Conservation (phyloP, 805 yeast genomes). For the Suhomyces kilbournensis region DNA sequence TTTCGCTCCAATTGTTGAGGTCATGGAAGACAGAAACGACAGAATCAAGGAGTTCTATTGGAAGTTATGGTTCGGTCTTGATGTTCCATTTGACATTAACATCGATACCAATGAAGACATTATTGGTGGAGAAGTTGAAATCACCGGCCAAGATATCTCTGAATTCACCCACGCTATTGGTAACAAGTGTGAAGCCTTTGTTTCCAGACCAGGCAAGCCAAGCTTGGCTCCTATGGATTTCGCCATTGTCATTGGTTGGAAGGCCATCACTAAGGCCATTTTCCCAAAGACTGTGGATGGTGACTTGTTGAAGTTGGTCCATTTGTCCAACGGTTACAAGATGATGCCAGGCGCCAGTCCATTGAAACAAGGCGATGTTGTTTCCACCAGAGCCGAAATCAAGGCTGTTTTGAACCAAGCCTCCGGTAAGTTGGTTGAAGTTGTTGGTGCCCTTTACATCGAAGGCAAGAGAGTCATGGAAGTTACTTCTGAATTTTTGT, state of each 20-base stretch:
- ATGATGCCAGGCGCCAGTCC: conserved; percentile 92
- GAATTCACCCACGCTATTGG: conserved; percentile 97
- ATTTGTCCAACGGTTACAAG: conserved; percentile 89
- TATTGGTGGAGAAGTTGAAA: conserved; percentile 63
- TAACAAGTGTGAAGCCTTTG: conserved; percentile 94
- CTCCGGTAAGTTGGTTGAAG: conserved; percentile 94
- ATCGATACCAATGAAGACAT: conserved; percentile 71
- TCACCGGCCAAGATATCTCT: conserved; percentile 74
- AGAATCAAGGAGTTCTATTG: conserved; percentile 96
- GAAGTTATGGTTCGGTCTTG: conserved; percentile 88
- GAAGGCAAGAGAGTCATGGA: conserved; percentile 83
- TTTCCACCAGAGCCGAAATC: conserved; percentile 78
- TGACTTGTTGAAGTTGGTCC: conserved; percentile 90
- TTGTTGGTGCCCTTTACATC: conserved; percentile 81
- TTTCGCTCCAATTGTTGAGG: conserved; percentile 92
- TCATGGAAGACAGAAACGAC: conserved; percentile 84
- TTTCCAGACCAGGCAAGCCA: conserved; percentile 77
- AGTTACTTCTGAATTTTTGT: conserved; percentile 91
- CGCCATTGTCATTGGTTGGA: conserved; percentile 98
- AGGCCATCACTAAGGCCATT: conserved; percentile 94
- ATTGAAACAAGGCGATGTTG: conserved; percentile 82
- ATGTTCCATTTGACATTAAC: conserved; percentile 58
- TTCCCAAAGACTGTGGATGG: conserved; percentile 97
- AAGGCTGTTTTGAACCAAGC: conserved; percentile 87
- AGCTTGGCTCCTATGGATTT: conserved; percentile 98